These are phyloP conservation scores for Quillaja saponaria DNA, from an alignment of 306 rosid genomes.

Conservation along the genomic window DNA sequence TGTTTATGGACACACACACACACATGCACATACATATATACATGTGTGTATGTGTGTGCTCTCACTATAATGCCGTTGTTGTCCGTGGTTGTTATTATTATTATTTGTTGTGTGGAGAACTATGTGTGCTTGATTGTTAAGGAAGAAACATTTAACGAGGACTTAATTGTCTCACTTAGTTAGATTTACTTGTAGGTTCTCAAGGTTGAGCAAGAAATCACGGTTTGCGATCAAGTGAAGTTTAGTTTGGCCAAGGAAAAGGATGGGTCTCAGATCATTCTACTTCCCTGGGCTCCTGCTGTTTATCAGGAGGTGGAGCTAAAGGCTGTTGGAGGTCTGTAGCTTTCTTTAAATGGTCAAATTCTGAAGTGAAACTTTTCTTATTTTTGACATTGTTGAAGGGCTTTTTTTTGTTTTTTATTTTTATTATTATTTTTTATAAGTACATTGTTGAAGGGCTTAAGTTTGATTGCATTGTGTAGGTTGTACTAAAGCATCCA, in stretches of 20 bases:
- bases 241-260: slow-evolving; percentile 51
- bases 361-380: slow-evolving; percentile 28
- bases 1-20: too few relatives aligned
- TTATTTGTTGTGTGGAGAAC: slow-evolving; percentile 4
- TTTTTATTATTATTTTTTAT: too few relatives aligned
- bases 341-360: slow-evolving; percentile 37
- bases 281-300: slow-evolving; percentile 84
- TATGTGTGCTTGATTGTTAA: slow-evolving; percentile 22
- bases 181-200: slow-evolving; percentile 49
- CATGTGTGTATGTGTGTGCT: too few relatives aligned
- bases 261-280: slow-evolving; percentile 41
- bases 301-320: slow-evolving; percentile 81
- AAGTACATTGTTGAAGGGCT: slow-evolving; percentile 21
- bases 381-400: slow-evolving; percentile 25
- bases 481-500: slow-evolving; percentile 81
- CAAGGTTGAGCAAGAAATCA: slow-evolving; percentile 64
- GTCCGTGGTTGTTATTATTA: slow-evolving; percentile 10
- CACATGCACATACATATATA: too few relatives aligned
- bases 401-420: too few relatives aligned
- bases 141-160: too few relatives aligned
- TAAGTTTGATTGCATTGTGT: slow-evolving; percentile 24
- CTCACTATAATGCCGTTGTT: slow-evolving; percentile 13
- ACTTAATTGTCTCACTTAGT: too few relatives aligned
- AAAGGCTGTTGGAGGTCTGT: slow-evolving; percentile 79
- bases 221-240: slow-evolving; percentile 72